phyloP scores from a whole-genome alignment of 2,329 filamentous ascomycete species.

The Blastomyces emzantsi region DNA sequence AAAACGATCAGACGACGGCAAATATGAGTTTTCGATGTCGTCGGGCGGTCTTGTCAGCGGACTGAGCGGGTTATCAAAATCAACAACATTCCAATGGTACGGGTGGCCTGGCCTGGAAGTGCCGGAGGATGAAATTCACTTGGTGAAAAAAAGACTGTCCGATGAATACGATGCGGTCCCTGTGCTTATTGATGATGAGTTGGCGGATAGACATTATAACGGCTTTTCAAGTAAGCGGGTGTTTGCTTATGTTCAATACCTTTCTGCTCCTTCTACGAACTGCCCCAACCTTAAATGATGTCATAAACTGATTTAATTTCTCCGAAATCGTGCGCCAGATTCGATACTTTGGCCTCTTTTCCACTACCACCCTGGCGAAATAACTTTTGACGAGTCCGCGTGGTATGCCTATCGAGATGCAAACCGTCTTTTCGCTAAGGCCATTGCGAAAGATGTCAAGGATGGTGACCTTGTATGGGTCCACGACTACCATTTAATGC shows the following conservation, averaged over 20 bases:
- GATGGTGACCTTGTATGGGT: constrained; percentile 97
- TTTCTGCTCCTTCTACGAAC: too few species aligned
- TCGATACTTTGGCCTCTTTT: constrained; percentile 98
- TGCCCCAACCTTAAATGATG: background rate
- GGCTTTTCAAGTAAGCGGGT: constrained; percentile 81
- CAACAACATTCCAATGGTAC: constrained; percentile 95
- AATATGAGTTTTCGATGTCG: constrained; percentile 92
- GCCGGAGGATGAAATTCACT: constrained; percentile 68
- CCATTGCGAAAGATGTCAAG: constrained; percentile 75
- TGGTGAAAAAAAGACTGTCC: constrained; percentile 68
- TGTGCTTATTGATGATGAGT: constrained; percentile 85
- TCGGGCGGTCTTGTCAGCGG: constrained; percentile 93
- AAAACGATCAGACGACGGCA: constrained; percentile 83
- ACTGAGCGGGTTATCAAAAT: constrained; percentile 81
- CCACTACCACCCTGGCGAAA: constrained; percentile 97
- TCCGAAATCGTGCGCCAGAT: constrained; percentile 45
- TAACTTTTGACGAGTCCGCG: constrained; percentile 90
- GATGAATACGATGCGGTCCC: constrained; percentile 84
- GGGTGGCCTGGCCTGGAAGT: constrained; percentile 94
- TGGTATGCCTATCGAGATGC: constrained; percentile 92
- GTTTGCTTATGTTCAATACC: constrained; percentile 8
- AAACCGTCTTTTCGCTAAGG: constrained; percentile 84
- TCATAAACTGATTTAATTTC: background rate
- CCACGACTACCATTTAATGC: constrained; percentile 97
- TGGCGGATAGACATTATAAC: constrained; percentile 94